Evolutionary conservation across 768 basidiomycete species (phyloP), one percentile per base, ranked within the genome.

Genomic region (Kwoniella europaea): DNA sequence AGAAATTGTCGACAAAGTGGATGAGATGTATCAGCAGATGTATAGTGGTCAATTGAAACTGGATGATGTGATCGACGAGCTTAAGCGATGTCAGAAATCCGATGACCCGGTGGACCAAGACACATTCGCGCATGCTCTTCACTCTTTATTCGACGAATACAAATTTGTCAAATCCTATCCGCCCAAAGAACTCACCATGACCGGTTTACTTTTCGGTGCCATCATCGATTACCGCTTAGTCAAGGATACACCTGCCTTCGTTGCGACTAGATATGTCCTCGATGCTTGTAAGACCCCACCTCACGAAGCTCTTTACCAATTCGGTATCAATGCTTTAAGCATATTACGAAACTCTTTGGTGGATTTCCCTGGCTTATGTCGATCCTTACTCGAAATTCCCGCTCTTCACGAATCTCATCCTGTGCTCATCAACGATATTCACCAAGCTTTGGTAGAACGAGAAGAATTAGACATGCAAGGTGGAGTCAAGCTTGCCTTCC

Each of bases 111-210:
- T 90, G 67, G 94, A 98, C 76, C 93, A 96, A 82, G 94, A 98
- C 85, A 89, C 97, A 72, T 98, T 98, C 82, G 97, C 94, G n/a
- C 98, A 94, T 88, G 97, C 97, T 90, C 90, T 99, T 62, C 95
- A 98, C 86, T 96, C 97, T 87, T 89, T 99, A 55, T 98, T 99
- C 85, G 97, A 98, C 88, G 97, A 99, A 85, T 97, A 97, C 89
- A 95, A 94, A 80, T 99, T 98, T 87, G 97, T 98, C 89, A 93
- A 96, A 81, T 91, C 92, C 52, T 97, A 91, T 84, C 97, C 97
- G 27, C 87, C 92, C 50, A 91, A 94, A 74, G 94, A 98, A 85
- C 88, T 98, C 57, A 90, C 90, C 63, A 94, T 98, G 90, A 98
- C 97, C 7, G 97, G 92, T 58, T 91, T 93, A 79, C 88, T 99